Conservation (phyloP, 2,329 filamentous ascomycete genomes). For the Fusarium tricinctum region DNA sequence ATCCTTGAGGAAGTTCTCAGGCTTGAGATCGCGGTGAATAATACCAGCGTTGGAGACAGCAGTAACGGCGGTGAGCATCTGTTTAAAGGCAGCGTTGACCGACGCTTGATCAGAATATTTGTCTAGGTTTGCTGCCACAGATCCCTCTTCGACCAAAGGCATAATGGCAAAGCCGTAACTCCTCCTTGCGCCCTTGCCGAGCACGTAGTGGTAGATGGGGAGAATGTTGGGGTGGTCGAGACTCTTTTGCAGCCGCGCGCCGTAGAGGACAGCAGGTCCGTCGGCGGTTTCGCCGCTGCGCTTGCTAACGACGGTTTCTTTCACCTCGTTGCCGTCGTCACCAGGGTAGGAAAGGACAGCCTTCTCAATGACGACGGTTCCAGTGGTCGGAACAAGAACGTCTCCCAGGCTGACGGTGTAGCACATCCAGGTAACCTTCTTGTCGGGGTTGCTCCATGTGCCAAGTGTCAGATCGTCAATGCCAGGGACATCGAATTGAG, state of each 20-base stretch:
- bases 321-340: background rate
- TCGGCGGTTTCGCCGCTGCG: background rate
- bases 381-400: no score
- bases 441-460: background rate
- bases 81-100: slow-evolving; percentile 16
- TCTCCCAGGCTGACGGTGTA: background rate
- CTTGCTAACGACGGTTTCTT: slow-evolving; percentile 15
- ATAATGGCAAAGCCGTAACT: slow-evolving; percentile 20
- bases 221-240: slow-evolving; percentile 16
- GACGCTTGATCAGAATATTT: slow-evolving; percentile 15
- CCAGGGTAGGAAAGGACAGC: background rate
- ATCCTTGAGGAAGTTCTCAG: slow-evolving; percentile 32
- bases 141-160: slow-evolving; percentile 5
- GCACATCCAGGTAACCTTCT: slow-evolving; percentile 24
- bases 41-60: slow-evolving; percentile 21
- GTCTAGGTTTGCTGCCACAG: background rate
- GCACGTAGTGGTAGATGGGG: slow-evolving; percentile 8
- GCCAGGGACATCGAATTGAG: slow-evolving; percentile 14
- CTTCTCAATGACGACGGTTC: slow-evolving; percentile 14
- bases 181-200: background rate
- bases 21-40: slow-evolving; percentile 27
- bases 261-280: slow-evolving; percentile 9
- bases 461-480: background rate
- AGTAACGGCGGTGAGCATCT: slow-evolving; percentile 25
- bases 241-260: slow-evolving; percentile 5